Conservation (phyloP, 2,329 filamentous ascomycete genomes). For the Diaporthe ilicicola region DNA sequence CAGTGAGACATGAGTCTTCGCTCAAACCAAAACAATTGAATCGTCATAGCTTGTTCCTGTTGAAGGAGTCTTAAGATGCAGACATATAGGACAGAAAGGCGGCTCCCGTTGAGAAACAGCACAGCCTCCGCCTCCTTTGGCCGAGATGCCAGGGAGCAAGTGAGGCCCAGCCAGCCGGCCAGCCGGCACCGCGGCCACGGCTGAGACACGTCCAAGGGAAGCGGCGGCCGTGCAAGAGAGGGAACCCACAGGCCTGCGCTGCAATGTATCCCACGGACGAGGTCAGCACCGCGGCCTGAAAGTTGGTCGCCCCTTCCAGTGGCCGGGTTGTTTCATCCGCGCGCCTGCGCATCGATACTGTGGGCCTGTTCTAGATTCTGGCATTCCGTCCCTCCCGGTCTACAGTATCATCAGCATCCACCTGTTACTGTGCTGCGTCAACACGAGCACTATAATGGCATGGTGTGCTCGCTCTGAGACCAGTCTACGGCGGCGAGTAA, state of each 20-base stretch:
- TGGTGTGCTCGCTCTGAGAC: neutral
- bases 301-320: neutral
- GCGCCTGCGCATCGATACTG: neutral
- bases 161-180: neutral
- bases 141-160: neutral
- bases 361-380: neutral
- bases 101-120: neutral
- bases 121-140: conserved; percentile 7
- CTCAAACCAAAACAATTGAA: neutral
- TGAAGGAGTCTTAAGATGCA: neutral
- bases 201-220: conserved; percentile 3
- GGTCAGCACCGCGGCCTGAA: neutral
- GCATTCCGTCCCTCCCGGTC: neutral
- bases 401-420: neutral
- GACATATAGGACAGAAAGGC: neutral
- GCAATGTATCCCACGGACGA: neutral
- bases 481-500: neutral
- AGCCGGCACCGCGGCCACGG: neutral
- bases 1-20: neutral
- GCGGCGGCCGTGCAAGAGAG: neutral
- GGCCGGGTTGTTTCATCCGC: conserved; percentile 20
- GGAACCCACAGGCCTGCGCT: neutral
- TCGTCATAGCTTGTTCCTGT: neutral
- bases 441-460: neutral
- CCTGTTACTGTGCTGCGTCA: neutral